Evolutionary conservation across 768 basidiomycete species (phyloP).

Genomic region (Lanmaoa pseudosensibilis): DNA sequence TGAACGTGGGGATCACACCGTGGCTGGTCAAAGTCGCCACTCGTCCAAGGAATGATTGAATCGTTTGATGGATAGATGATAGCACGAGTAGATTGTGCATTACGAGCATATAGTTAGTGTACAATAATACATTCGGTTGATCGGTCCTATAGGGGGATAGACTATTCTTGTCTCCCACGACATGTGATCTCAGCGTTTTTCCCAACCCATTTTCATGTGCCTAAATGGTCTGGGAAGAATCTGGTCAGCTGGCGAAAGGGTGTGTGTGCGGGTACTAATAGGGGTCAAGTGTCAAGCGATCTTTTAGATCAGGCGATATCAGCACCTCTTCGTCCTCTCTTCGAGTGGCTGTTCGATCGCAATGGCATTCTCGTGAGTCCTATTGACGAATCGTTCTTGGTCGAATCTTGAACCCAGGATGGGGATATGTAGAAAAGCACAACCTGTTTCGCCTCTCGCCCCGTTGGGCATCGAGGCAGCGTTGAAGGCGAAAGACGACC

Average conservation of each 20-base stretch:
- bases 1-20: neutral
- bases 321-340: neutral
- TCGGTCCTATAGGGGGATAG: neutral
- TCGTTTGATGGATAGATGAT: neutral
- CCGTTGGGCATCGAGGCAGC: slow-evolving; percentile 67
- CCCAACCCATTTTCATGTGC: neutral
- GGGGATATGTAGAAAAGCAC: slow-evolving; percentile 21
- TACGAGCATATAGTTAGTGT: too few species aligned
- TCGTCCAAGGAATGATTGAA: neutral
- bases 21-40: neutral
- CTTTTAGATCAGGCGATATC: slow-evolving; percentile 6
- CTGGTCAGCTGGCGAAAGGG: neutral
- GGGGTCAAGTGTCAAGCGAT: neutral
- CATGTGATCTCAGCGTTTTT: neutral
- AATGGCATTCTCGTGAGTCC: slow-evolving; percentile 18
- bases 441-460: slow-evolving; percentile 53
- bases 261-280: neutral
- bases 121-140: too few species aligned
- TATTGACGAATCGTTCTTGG: neutral
- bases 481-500: slow-evolving; percentile 40
- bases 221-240: neutral
- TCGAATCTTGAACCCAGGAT: neutral
- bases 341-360: neutral
- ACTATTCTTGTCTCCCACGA: neutral
- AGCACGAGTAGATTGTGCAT: neutral